These are phyloP conservation scores for Podospora sp. DNA, from an alignment of 495 filamentous ascomycete genomes.

Conservation along the genomic window DNA sequence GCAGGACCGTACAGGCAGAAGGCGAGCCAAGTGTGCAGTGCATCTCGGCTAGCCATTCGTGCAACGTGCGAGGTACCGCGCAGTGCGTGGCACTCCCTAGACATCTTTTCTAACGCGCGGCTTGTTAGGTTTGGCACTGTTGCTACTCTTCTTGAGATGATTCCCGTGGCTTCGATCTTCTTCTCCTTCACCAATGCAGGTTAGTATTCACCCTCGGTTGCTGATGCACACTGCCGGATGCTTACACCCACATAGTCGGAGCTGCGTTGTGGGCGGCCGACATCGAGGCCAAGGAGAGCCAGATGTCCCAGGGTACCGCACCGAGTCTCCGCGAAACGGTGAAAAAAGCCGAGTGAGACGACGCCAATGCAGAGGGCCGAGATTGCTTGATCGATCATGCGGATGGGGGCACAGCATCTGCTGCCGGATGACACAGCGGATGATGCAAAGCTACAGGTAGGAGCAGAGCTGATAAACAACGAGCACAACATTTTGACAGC, in stretches of 20 bases:
- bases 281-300: slow-evolving; percentile 66
- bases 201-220: slow-evolving; percentile 28
- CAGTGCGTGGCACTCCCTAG: slow-evolving; percentile 12
- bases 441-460: neutral
- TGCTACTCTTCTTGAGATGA: slow-evolving; percentile 76
- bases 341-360: slow-evolving; percentile 55
- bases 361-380: slow-evolving; percentile 31
- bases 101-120: slow-evolving; percentile 15
- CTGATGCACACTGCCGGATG: neutral
- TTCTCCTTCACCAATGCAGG: slow-evolving; percentile 90
- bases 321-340: slow-evolving; percentile 56
- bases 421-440: slow-evolving; percentile 20
- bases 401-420: slow-evolving; percentile 8
- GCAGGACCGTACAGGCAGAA: neutral
- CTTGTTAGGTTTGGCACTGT: slow-evolving; percentile 75
- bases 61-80: neutral
- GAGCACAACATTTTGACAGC: slow-evolving; percentile 39
- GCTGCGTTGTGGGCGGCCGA: slow-evolving; percentile 94
- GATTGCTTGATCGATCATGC: slow-evolving; percentile 29
- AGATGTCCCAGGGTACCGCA: slow-evolving; percentile 53
- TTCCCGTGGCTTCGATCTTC: slow-evolving; percentile 79
- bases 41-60: neutral
- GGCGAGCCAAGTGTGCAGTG: neutral
- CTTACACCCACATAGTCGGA: slow-evolving; percentile 56
- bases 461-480: slow-evolving; percentile 19